phyloP scores from a whole-genome alignment of 2,329 filamentous ascomycete genomes.

The Penicillium sp. region DNA sequence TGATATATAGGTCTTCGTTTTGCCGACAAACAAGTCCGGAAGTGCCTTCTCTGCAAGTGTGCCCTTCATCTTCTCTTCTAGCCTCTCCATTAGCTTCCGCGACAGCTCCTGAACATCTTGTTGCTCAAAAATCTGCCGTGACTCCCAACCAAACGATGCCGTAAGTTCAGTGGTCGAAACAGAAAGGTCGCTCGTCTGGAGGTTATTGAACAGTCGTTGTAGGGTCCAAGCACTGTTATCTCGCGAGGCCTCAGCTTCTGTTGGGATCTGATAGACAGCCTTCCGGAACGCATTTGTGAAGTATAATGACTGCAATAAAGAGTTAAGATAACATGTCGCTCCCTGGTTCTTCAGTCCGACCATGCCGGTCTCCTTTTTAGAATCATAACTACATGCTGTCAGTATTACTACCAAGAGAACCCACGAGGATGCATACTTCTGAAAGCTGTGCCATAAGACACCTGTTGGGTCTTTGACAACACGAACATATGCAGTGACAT shows the following conservation, averaged over 20 bases:
- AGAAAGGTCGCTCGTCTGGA: constrained; percentile 83
- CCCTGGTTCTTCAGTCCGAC: constrained; percentile 97
- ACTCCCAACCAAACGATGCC: constrained; percentile 97
- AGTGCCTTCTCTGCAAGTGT: constrained; percentile 89
- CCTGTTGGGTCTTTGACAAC: constrained; percentile 56
- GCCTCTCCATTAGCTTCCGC: constrained; percentile 93
- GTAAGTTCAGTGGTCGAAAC: constrained; percentile 93
- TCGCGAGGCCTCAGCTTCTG: constrained; percentile 78
- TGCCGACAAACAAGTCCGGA: constrained; percentile 90
- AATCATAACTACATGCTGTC: constrained; percentile 73
- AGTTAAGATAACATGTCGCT: constrained; percentile 88
- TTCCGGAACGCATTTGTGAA: constrained; percentile 94
- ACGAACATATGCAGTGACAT: constrained; percentile 53
- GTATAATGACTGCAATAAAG: constrained; percentile 80
- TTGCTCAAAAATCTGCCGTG: constrained; percentile 96
- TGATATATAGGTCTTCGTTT: constrained; percentile 98
- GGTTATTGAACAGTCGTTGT: constrained; percentile 90
- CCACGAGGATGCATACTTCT: constrained; percentile 39
- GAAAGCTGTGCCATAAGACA: constrained; percentile 54
- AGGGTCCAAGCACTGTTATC: constrained; percentile 91
- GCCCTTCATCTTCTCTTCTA: constrained; percentile 98
- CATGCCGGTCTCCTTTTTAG: constrained; percentile 98
- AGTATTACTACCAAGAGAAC: constrained; percentile 31
- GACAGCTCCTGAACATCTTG: constrained; percentile 98
- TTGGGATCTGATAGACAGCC: constrained; percentile 96